These are phyloP conservation scores for Deinandra increscens DNA, from an alignment of 129 eudicot genomes.

Conservation along the genomic window DNA sequence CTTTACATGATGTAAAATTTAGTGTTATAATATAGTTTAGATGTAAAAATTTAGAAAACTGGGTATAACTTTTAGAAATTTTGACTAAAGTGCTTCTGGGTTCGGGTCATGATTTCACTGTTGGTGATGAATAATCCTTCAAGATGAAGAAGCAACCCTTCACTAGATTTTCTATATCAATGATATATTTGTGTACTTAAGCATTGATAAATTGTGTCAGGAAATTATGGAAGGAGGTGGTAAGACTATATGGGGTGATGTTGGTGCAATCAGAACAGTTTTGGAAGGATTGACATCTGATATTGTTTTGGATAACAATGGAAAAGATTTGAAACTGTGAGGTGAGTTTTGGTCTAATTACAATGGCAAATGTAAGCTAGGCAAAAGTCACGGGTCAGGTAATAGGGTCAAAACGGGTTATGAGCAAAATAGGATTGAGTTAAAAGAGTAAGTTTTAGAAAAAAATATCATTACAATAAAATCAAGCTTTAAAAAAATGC, in stretches of 20 bases:
- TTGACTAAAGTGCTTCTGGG: slow-evolving; percentile 82
- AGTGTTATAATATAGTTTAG: too few relatives aligned
- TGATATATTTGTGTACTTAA: too few relatives aligned
- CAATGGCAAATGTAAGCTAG: not conserved
- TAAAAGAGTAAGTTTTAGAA: too few relatives aligned
- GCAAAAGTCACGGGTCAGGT: not conserved
- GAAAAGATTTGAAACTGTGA: slow-evolving; percentile 92
- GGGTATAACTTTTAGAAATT: too few relatives aligned
- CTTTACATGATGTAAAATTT: too few relatives aligned
- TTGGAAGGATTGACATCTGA: slow-evolving; percentile 73
- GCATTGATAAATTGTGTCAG: too few relatives aligned
- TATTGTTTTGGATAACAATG: slow-evolving; percentile 95
- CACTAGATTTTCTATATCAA: slow-evolving; percentile 75
- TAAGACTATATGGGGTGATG: slow-evolving; percentile 92
- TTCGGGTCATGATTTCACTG: slow-evolving; percentile 75
- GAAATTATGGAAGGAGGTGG: too few relatives aligned
- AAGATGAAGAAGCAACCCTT: slow-evolving; percentile 99
- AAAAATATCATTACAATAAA: too few relatives aligned
- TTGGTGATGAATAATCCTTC: slow-evolving; percentile 82
- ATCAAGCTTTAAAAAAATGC: too few relatives aligned
- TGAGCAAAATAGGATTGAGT: too few relatives aligned
- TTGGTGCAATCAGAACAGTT: slow-evolving; percentile 70
- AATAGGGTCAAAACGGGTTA: not conserved
- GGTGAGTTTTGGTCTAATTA: slow-evolving; percentile 40
- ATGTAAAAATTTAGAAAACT: too few relatives aligned